A percentile compares a stretch with the other conserved stretches of the same genome.
These are phyloP conservation scores for Claviceps pazoutovae DNA, from an alignment of 2,329 filamentous ascomycete genomes.

Conservation along the genomic window DNA sequence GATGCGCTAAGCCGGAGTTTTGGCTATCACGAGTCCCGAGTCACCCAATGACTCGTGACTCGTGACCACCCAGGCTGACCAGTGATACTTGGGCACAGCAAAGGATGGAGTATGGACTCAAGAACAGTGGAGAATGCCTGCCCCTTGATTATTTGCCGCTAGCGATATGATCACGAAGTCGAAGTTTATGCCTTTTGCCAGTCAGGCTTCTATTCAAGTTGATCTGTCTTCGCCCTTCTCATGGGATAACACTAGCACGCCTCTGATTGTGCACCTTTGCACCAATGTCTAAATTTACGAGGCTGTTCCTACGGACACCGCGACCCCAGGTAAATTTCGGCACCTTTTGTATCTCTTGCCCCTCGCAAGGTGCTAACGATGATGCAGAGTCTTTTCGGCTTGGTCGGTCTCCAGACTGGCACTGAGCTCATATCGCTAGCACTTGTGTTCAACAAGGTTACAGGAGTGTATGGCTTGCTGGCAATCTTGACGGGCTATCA, in stretches of 20 bases:
- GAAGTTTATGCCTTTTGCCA: neutral
- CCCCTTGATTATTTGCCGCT: neutral
- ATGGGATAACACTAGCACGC: neutral
- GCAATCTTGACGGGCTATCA: conserved; percentile 77
- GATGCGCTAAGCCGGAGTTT: neutral
- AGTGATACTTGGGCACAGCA: neutral
- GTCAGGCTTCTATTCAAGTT: neutral
- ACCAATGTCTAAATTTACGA: conserved; percentile 23
- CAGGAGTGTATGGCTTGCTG: conserved; percentile 78
- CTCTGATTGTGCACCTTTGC: neutral
- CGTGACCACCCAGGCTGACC: neutral
- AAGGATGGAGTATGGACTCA: neutral
- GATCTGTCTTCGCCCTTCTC: neutral
- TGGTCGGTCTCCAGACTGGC: conserved; percentile 76
- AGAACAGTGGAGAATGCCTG: neutral
- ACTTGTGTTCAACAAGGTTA: conserved; percentile 82
- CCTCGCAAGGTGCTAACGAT: conserved; percentile 4
- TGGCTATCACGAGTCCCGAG: too few species aligned
- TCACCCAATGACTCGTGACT: too few species aligned
- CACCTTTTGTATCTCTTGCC: neutral
- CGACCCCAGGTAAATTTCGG: conserved; percentile 23
- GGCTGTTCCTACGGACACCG: conserved; percentile 24
- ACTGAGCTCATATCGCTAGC: conserved; percentile 73
- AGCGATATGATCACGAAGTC: neutral
- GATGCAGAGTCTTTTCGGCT: conserved; percentile 64